phyloP scores from a whole-genome alignment of 2,329 filamentous ascomycete species.

The Plectosphaerella plurivora region DNA sequence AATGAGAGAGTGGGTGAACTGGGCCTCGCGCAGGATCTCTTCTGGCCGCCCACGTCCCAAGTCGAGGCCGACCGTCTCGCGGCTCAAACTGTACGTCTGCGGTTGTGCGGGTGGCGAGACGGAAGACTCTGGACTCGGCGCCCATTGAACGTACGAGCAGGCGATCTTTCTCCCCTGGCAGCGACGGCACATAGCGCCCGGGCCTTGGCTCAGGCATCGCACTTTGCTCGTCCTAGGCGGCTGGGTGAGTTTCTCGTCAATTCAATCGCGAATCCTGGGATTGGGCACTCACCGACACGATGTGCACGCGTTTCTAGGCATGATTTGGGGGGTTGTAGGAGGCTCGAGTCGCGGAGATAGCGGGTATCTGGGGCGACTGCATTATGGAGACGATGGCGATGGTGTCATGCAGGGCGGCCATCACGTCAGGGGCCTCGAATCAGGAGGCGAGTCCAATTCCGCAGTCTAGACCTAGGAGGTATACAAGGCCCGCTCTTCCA shows the following conservation, averaged over 20 bases:
- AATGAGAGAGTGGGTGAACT: not conserved
- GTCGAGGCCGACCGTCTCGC: not conserved
- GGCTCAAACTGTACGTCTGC: not conserved
- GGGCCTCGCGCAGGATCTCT: not conserved
- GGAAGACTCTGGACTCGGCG: not conserved
- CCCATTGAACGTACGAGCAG: not conserved
- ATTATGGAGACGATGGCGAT: no score
- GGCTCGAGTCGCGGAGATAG: no score
- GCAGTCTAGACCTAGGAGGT: no score
- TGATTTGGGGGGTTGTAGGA: not conserved
- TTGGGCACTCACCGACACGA: not conserved
- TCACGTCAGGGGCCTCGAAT: no score
- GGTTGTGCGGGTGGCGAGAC: not conserved
- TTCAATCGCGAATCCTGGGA: not conserved
- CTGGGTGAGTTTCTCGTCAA: not conserved
- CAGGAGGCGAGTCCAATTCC: no score
- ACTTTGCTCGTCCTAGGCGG: not conserved
- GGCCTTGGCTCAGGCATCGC: not conserved
- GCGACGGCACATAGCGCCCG: not conserved
- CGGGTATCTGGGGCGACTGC: no score
- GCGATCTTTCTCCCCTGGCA: not conserved
- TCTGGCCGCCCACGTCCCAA: not conserved
- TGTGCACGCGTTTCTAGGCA: conserved; percentile 1
- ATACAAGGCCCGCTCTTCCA: no score
- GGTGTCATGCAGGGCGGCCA: no score